These are phyloP conservation scores for Moniliophthora roreri DNA, from an alignment of 1,284 basidiomycete genomes.

Conservation along the genomic window DNA sequence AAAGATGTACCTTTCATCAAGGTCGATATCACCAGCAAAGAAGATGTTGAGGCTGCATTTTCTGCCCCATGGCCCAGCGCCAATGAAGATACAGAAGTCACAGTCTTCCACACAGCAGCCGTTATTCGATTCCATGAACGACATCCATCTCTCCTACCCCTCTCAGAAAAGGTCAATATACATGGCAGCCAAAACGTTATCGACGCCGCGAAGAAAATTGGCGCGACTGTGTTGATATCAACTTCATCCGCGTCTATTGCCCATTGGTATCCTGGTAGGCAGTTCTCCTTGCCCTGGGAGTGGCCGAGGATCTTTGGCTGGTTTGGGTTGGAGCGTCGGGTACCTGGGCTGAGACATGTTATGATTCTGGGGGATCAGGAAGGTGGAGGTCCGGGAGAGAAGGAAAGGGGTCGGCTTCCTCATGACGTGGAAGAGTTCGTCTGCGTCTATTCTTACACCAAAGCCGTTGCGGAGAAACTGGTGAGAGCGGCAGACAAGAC, in stretches of 20 bases:
- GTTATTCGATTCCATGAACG: conserved; percentile 77
- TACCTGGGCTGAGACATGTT: neutral
- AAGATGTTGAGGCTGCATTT: conserved; percentile 59
- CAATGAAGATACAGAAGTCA: conserved; percentile 38
- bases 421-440: conserved; percentile 57
- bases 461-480: conserved; percentile 50
- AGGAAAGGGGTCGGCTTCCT: conserved; percentile 40
- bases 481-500: conserved; percentile 56
- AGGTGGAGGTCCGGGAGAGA: conserved; percentile 39
- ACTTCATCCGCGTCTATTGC: conserved; percentile 58
- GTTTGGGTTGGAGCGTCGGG: conserved; percentile 28
- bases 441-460: conserved; percentile 70
- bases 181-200: conserved; percentile 64
- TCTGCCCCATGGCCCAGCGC: conserved; percentile 55
- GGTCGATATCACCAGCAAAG: conserved; percentile 55
- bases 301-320: conserved; percentile 55
- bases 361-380: neutral
- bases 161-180: conserved; percentile 63
- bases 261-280: conserved; percentile 48
- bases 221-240: conserved; percentile 54
- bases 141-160: conserved; percentile 43
- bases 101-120: conserved; percentile 73
- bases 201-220: conserved; percentile 39
- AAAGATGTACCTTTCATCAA: conserved; percentile 54
- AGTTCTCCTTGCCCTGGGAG: conserved; percentile 74